Evolutionary conservation across 164 flowering plant species (phyloP), one percentile per base, ranked within the genome.

Genomic region (Magnolia kwangsiensis): DNA sequence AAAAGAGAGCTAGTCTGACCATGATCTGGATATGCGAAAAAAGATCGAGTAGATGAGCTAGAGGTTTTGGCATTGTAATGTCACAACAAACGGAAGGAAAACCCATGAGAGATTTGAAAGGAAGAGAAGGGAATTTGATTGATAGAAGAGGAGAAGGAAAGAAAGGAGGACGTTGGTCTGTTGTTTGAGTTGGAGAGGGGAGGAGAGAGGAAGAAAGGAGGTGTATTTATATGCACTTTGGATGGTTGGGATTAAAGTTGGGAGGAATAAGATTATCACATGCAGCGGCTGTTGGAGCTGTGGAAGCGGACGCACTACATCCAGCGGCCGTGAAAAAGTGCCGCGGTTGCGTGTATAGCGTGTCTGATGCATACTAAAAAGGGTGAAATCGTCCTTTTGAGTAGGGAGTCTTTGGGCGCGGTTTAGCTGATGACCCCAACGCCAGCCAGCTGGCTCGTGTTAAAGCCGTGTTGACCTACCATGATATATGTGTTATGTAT

Each of bases 11-110:
- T 14, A 75, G 50, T 61, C 72, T 67, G 24, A 67, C 9, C 72
- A 75, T 51, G 23, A 67, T 63, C 77, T 55, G 67, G 77, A 75
- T 23, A 8, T 51, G 64, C n/a, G 37, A 21, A 71, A 59, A 75
- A 1, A 75, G 11, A 31, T 67, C 72, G 14, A 55, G 49, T 8
- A 75, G 77, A n/a, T 75, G 51, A 0, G 7, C 50, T 19, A 75
- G 19, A 19, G 51, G 72, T 4, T 51, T 67, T 16, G 77, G 72
- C 72, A 75, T 27, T 51, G 50, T 45, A 27, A 75, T 51, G 50
- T 23, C 77, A 55, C 24, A 67, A 29, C 64, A 66, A 67, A 67
- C 27, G 1, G 37, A 67, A 50, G 77, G 72, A 51, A 75, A 75
- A 50, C 77, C 77, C 77, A 75, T 75, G 37, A 21, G n/a, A 20